Percentiles rank a stretch among this genome's conserved stretches.
These are phyloP conservation scores for Aspergillus haitiensis DNA, from an alignment of 495 filamentous ascomycete species.

Conservation along the genomic window DNA sequence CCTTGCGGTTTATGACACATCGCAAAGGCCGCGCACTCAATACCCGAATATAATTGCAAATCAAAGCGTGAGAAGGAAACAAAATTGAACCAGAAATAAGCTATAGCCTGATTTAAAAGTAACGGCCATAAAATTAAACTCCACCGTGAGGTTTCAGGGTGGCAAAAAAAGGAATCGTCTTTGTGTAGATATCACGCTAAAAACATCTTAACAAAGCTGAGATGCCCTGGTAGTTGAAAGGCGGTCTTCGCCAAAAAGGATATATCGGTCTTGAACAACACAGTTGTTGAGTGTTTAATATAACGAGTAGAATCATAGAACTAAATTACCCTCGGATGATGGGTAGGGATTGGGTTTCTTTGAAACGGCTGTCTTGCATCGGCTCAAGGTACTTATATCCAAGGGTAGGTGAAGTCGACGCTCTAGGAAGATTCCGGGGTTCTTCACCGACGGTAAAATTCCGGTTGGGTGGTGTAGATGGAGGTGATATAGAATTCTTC, in stretches of 20 bases:
- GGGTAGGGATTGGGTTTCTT: conserved; percentile 46
- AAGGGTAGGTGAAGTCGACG: conserved; percentile 42
- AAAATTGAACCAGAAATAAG: background rate
- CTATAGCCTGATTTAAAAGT: conserved; percentile 1
- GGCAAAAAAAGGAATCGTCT: background rate
- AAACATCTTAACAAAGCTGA: background rate
- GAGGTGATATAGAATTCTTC: conserved; percentile 23
- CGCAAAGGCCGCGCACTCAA: conserved; percentile 31
- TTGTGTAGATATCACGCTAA: background rate
- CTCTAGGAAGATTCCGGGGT: conserved; percentile 31
- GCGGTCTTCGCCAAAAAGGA: too few species aligned
- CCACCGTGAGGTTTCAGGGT: background rate
- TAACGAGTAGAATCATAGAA: conserved; percentile 8
- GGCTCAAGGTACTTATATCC: conserved; percentile 43
- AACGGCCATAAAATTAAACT: background rate
- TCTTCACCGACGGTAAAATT: conserved; percentile 21
- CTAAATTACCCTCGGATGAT: conserved; percentile 45
- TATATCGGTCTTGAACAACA: too few species aligned
- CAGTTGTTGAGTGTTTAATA: background rate
- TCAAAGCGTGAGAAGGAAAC: conserved; percentile 2
- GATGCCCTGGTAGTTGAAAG: background rate
- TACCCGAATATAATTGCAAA: conserved; percentile 13
- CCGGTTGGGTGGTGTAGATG: conserved; percentile 27
- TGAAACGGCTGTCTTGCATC: conserved; percentile 43
- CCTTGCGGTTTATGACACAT: conserved; percentile 49